Evolutionary conservation across 78 protist genomes (phyloP).

Genomic region (Emiliania huxleyi): DNA sequence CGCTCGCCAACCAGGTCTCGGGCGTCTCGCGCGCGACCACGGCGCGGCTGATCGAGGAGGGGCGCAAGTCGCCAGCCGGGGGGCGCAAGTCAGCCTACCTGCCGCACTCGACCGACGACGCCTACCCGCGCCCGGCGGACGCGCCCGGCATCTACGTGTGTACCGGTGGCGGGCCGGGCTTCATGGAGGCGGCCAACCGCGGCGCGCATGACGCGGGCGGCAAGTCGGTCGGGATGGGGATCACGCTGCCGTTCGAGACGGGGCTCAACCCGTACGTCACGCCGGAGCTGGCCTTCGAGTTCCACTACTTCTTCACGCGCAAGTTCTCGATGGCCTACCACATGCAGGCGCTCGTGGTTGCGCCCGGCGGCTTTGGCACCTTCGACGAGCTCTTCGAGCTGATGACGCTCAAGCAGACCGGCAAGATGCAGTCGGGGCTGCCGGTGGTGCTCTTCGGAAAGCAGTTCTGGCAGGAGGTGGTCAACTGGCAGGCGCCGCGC

Average conservation of each 20-base stretch:
- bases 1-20: not conserved
- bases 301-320: conserved; percentile 64
- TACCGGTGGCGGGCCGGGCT: conserved; percentile 50
- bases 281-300: conserved; percentile 47
- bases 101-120: not conserved
- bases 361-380: conserved; percentile 66
- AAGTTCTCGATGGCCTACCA: conserved; percentile 54
- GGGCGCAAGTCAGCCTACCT: not conserved
- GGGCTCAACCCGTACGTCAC: conserved; percentile 58
- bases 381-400: conserved; percentile 62
- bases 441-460: conserved; percentile 52
- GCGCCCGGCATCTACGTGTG: not conserved
- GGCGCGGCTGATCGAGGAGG: not conserved
- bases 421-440: conserved; percentile 17
- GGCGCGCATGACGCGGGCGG: conserved; percentile 31
- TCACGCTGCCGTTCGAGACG: conserved; percentile 58
- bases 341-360: conserved; percentile 32
- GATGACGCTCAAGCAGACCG: conserved; percentile 54
- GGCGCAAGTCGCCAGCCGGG: not conserved
- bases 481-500: conserved; percentile 38
- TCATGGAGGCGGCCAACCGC: conserved; percentile 44
- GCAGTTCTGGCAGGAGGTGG: conserved; percentile 39
- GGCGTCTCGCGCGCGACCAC: not conserved
- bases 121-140: not conserved
- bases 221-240: conserved; percentile 43